A percentile compares a stretch with the other conserved stretches of the same genome.
phyloP scores from a whole-genome alignment of 805 yeast genomes.

The Grigorovia humatica region DNA sequence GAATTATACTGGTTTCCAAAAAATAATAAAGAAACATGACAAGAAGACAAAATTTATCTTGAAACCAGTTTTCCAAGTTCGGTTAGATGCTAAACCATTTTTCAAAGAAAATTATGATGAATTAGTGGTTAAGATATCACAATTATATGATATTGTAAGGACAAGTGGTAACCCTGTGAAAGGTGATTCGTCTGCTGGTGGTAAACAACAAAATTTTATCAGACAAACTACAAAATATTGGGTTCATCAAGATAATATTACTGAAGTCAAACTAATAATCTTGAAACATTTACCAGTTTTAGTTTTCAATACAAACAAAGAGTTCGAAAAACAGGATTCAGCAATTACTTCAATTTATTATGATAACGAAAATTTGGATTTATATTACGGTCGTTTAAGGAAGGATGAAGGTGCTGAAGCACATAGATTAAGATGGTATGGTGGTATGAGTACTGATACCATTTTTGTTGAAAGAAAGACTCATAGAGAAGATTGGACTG shows the following conservation, averaged over 20 bases:
- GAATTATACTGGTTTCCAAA: constrained; percentile 95
- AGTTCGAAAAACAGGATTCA: constrained; percentile 86
- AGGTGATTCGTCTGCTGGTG: constrained; percentile 98
- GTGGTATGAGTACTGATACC: constrained; percentile 89
- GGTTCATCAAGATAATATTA: constrained; percentile 98
- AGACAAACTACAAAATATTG: constrained; percentile 98
- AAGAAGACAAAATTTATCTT: constrained; percentile 71
- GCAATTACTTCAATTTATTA: constrained; percentile 96
- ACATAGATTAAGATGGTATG: constrained; percentile 96
- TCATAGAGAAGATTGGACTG: constrained; percentile 99
- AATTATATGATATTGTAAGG: constrained; percentile 82
- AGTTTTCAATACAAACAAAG: constrained; percentile 92
- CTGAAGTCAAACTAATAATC: constrained; percentile 86
- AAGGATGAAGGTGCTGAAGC: constrained; percentile 99
- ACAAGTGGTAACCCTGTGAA: constrained; percentile 91
- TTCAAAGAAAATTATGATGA: constrained; percentile 90
- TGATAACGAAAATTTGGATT: constrained; percentile 80
- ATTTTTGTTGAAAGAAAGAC: constrained; percentile 96
- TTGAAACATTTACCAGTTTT: constrained; percentile 93
- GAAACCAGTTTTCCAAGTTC: constrained; percentile 86
- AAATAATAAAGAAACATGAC: constrained; percentile 93
- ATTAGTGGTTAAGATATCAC: constrained; percentile 80
- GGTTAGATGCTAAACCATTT: constrained; percentile 89
- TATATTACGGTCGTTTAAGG: constrained; percentile 87
- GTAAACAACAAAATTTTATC: constrained; percentile 93